These are phyloP conservation scores for Aspergillus bridgeri DNA, from an alignment of 495 filamentous ascomycete genomes.

Conservation along the genomic window DNA sequence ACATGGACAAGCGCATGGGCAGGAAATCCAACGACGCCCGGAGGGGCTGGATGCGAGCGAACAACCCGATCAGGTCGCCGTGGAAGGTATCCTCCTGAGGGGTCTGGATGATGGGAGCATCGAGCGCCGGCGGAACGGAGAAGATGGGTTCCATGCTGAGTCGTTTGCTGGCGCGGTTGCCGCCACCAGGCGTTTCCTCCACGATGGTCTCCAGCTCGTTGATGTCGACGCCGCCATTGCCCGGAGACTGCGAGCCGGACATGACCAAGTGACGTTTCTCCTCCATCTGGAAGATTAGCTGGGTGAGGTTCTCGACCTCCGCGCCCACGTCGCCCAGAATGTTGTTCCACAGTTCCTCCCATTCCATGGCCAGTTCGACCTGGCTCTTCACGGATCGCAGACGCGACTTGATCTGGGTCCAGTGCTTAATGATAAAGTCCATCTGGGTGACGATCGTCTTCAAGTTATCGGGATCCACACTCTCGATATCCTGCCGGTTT, in stretches of 20 bases:
- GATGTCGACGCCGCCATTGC: constrained; percentile 68
- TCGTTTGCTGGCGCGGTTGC: constrained; percentile 52
- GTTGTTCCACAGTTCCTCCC: constrained; percentile 94
- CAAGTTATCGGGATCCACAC: constrained; percentile 64
- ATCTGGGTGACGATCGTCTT: constrained; percentile 75
- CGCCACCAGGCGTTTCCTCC: constrained; percentile 70
- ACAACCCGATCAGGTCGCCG: constrained; percentile 75
- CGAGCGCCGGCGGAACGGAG: constrained; percentile 53
- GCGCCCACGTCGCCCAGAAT: constrained; percentile 90
- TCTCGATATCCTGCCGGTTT: constrained; percentile 68
- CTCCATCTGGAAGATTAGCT: constrained; percentile 93
- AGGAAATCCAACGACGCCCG: constrained; percentile 91
- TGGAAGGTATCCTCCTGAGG: constrained; percentile 74
- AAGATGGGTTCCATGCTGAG: constrained; percentile 62
- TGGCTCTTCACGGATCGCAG: constrained; percentile 78
- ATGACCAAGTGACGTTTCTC: constrained; percentile 78
- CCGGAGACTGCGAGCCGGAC: constrained; percentile 30
- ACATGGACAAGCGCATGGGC: constrained; percentile 89
- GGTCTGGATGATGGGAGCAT: constrained; percentile 52
- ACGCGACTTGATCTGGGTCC: constrained; percentile 72
- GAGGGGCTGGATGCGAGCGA: constrained; percentile 92
- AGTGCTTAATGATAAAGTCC: constrained; percentile 79
- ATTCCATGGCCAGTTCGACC: constrained; percentile 96
- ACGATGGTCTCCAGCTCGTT: constrained; percentile 91
- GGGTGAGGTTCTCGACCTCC: constrained; percentile 79